Conservation (phyloP, 345 rosid genomes). For the Linum tenue region DNA sequence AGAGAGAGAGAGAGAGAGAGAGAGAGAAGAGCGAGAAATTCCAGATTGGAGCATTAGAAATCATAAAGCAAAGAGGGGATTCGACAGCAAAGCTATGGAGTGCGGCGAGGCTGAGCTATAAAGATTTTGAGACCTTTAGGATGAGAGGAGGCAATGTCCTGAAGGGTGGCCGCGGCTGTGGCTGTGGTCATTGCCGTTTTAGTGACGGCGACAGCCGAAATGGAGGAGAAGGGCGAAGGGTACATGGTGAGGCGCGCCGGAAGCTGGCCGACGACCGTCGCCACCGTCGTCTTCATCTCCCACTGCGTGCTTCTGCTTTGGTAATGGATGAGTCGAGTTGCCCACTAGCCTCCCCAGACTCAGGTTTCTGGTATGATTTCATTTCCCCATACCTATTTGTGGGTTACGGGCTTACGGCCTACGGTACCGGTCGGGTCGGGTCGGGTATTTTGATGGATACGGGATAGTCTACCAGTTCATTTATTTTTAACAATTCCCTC, state of each 20-base stretch:
- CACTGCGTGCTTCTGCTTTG: background rate
- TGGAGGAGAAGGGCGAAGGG: slow-evolving; percentile 28
- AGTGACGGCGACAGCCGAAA: too few relatives aligned
- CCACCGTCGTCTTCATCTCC: background rate
- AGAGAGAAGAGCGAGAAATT: background rate
- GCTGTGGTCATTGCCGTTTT: background rate
- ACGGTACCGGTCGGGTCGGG: too few relatives aligned
- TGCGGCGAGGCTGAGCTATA: background rate
- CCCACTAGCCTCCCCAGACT: background rate
- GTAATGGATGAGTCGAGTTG: background rate
- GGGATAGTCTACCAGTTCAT: too few relatives aligned
- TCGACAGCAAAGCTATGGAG: background rate
- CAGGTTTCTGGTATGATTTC: too few relatives aligned
- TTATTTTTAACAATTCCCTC: too few relatives aligned
- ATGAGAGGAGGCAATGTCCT: slow-evolving; percentile 32
- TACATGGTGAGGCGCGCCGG: slow-evolving; percentile 34
- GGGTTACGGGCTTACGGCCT: too few relatives aligned
- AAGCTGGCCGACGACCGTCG: slow-evolving; percentile 2
- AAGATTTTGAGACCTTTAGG: slow-evolving; percentile 31
- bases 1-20: background rate
- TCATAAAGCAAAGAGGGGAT: background rate
- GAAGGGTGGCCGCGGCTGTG: slow-evolving; percentile 23
- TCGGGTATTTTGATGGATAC: too few relatives aligned
- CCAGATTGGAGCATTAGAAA: background rate
- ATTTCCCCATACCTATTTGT: too few relatives aligned